phyloP scores from a whole-genome alignment of 495 filamentous ascomycete species.

The Pseudevernia furfuracea region DNA sequence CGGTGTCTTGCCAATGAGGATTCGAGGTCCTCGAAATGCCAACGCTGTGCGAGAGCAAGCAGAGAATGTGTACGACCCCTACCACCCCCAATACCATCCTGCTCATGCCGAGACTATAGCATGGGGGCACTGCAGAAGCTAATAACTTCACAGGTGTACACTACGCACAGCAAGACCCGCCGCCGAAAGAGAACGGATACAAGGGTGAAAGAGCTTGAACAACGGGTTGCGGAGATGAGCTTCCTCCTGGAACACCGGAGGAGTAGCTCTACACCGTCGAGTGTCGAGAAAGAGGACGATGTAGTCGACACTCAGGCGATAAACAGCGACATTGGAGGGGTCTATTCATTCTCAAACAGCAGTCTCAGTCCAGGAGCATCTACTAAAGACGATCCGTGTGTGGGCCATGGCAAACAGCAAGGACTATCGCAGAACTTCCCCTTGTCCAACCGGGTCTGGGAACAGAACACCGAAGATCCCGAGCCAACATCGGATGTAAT shows the following conservation, averaged over 20 bases:
- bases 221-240: conserved; percentile 62
- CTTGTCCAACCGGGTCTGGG: neutral
- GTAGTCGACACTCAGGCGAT: neutral
- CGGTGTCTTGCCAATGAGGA: conserved; percentile 22
- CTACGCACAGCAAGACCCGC: conserved; percentile 72
- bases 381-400: neutral
- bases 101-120: neutral
- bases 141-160: conserved; percentile 45
- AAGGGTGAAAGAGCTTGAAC: conserved; percentile 84
- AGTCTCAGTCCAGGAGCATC: neutral
- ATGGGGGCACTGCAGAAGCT: neutral
- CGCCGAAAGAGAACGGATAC: conserved; percentile 83
- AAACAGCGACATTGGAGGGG: neutral
- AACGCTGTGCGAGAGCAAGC: conserved; percentile 75
- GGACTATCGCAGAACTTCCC: neutral
- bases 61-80: conserved; percentile 48
- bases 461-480: neutral
- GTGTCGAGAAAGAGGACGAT: conserved; percentile 10
- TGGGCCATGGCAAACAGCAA: neutral
- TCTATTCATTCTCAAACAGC: neutral
- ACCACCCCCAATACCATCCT: neutral
- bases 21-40: conserved; percentile 42
- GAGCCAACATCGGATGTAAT: conserved; percentile 12
- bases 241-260: conserved; percentile 20
- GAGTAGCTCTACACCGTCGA: conserved; percentile 5